Percentiles rank a stretch among this genome's conserved stretches.
phyloP scores from a whole-genome alignment of 371 early-diverging fungal species.

The Actinomucor elegans region DNA sequence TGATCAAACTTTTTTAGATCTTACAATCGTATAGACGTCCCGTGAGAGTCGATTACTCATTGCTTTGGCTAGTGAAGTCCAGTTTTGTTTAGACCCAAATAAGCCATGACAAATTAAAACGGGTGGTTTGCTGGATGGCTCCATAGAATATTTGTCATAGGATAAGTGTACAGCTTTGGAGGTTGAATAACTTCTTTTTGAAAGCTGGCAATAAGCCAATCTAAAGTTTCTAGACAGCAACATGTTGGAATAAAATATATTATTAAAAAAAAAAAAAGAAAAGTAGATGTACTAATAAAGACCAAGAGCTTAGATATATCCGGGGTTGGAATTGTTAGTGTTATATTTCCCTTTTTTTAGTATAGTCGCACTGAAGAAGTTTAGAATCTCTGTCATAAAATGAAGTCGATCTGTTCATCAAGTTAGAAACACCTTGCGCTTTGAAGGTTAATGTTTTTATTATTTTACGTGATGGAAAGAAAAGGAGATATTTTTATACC shows the following conservation, averaged over 20 bases:
- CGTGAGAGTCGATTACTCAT: constrained; percentile 61
- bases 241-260: background rate
- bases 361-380: too few species aligned
- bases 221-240: background rate
- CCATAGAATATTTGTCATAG: constrained; percentile 23
- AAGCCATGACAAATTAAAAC: constrained; percentile 85
- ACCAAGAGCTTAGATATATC: too few species aligned
- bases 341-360: too few species aligned
- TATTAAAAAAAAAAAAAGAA: background rate
- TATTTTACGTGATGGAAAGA: too few species aligned
- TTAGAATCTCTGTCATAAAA: too few species aligned
- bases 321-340: background rate
- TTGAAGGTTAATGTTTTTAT: too few species aligned
- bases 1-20: too few species aligned
- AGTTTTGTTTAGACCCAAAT: constrained; percentile 95
- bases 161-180: constrained; percentile 20
- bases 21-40: constrained; percentile 65
- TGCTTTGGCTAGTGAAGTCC: constrained; percentile 81
- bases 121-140: constrained; percentile 28
- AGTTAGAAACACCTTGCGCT: too few species aligned
- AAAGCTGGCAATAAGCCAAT: background rate
- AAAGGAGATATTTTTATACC: too few species aligned
- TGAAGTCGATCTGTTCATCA: too few species aligned
- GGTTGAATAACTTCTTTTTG: background rate
- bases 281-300: too few species aligned